A percentile compares a stretch with the other conserved stretches of the same genome.
Conservation (phyloP, 352 stramenopile species). For the Globisporangium heterothallicum region DNA sequence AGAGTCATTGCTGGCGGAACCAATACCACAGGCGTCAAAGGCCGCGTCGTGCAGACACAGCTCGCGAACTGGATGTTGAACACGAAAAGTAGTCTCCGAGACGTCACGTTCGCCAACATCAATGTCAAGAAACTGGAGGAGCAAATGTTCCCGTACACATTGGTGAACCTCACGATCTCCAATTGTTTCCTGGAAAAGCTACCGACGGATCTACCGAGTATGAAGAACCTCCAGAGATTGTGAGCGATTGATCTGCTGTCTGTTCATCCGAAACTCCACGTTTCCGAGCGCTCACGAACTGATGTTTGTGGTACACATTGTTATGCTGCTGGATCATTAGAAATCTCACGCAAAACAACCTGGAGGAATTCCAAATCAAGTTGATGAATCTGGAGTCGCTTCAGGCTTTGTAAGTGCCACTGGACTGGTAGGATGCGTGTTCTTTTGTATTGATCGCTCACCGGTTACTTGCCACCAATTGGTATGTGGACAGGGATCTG, state of each 20-base stretch:
- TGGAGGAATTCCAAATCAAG: slow-evolving; percentile 9
- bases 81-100: slow-evolving; percentile 6
- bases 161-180: slow-evolving; percentile 8
- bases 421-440: too few relatives aligned
- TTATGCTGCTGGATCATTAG: too few relatives aligned
- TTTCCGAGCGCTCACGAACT: too few relatives aligned
- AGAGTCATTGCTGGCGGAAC: slow-evolving; percentile 10
- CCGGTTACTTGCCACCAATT: too few relatives aligned
- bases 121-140: slow-evolving; percentile 7
- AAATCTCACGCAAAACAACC: slow-evolving; percentile 11
- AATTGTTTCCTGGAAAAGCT: slow-evolving; percentile 8
- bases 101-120: slow-evolving; percentile 14
- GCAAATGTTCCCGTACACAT: slow-evolving; percentile 12
- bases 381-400: slow-evolving; percentile 10
- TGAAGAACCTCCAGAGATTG: slow-evolving; percentile 8
- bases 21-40: slow-evolving; percentile 9
- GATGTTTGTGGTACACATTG: too few relatives aligned
- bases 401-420: slow-evolving; percentile 4
- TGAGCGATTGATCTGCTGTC: too few relatives aligned
- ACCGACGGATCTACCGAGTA: slow-evolving; percentile 3
- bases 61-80: slow-evolving; percentile 11
- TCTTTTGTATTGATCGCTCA: too few relatives aligned
- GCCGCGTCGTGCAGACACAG: slow-evolving; percentile 2
- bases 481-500: slow-evolving; percentile 12
- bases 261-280: too few relatives aligned